Evolutionary conservation across 2,329 filamentous ascomycete genomes (phyloP), one percentile per base, ranked within the genome.

Genomic region (Alternaria hordeiaustralica): DNA sequence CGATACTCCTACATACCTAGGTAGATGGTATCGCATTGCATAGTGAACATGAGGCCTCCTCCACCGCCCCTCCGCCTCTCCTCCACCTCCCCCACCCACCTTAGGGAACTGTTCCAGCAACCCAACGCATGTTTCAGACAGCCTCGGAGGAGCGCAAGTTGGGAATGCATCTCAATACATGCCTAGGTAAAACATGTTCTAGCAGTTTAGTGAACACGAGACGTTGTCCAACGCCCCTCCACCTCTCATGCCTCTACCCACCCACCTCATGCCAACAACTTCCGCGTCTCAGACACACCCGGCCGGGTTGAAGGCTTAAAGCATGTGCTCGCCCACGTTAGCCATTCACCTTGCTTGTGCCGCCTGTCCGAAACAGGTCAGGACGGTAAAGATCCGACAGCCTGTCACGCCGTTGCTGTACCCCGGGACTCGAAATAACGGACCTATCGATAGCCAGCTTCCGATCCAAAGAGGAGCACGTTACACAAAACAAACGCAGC

Each of bases 401-500:
- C 26, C 20, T n/a, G 41, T 20, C 36, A 21, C 45, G 54, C 58
- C 12, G 25, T 41, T 49, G 12, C 8, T 56, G 25, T 57, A 30
- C 53, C n/a, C 41, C 43, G 5, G 23, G 26, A 56, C 44, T 49
- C 43, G 58, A 43, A 18, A 30, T 33, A 18, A 33, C 20, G 21
- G 23, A 9, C 26, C 50, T 60, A 63, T 54, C 49, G 56, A 58
- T 59, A 58, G 30, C 25, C 15, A 25, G 4, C 47, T 5, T 41
- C 41, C 47, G 12, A 3, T 23, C 36, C 28, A 44, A 46, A 20
- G 5, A n/a, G 21, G 47, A n/a, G 15, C 33, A 45, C 13, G 20
- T 44, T 15, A 26, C 13, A 45, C 46, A 59, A 36, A 43, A 25
- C 46, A 28, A 30, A 57, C 25, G 58, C 55, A 61, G 63, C 54